Evolutionary conservation across 2,329 filamentous ascomycete genomes (phyloP).

Genomic region (Calonectria multiphialidica): DNA sequence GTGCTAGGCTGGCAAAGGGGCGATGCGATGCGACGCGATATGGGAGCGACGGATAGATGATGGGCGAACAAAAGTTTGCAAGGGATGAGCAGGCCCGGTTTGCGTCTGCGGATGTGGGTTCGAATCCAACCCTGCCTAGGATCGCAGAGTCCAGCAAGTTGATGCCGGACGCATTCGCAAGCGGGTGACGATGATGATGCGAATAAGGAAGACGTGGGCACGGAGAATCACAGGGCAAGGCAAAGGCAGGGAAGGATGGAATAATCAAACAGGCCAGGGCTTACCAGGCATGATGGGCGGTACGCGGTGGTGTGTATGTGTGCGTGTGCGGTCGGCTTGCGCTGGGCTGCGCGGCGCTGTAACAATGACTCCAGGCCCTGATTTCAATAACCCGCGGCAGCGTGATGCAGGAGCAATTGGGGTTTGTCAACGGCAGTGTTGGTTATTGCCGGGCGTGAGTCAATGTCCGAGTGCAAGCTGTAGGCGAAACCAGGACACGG

Average conservation of each 20-base stretch:
- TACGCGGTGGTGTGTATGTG: background rate
- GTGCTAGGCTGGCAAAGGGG: constrained; percentile 11
- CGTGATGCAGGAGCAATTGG: constrained; percentile 10
- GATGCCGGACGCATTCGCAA: background rate
- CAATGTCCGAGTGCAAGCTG: background rate
- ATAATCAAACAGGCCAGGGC: constrained; percentile 1
- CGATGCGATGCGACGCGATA: constrained; percentile 7
- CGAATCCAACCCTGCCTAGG: background rate
- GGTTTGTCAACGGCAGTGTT: background rate
- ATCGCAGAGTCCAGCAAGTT: background rate
- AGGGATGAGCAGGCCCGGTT: constrained; percentile 12
- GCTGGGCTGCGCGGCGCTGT: constrained; percentile 17
- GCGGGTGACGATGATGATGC: background rate
- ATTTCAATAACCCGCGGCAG: constrained; percentile 13
- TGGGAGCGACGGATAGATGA: background rate
- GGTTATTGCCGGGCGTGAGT: background rate
- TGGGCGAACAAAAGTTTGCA: constrained; percentile 8
- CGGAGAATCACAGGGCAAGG: background rate
- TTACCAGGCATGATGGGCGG: constrained; percentile 28
- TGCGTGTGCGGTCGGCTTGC: constrained; percentile 3
- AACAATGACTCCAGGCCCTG: constrained; percentile 7
- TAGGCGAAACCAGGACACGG: background rate
- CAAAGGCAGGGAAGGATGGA: background rate
- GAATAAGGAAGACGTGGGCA: background rate
- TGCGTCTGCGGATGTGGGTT: constrained; percentile 15